These are phyloP conservation scores for Kokia cookei DNA, from an alignment of 441 rosid species.

Conservation along the genomic window DNA sequence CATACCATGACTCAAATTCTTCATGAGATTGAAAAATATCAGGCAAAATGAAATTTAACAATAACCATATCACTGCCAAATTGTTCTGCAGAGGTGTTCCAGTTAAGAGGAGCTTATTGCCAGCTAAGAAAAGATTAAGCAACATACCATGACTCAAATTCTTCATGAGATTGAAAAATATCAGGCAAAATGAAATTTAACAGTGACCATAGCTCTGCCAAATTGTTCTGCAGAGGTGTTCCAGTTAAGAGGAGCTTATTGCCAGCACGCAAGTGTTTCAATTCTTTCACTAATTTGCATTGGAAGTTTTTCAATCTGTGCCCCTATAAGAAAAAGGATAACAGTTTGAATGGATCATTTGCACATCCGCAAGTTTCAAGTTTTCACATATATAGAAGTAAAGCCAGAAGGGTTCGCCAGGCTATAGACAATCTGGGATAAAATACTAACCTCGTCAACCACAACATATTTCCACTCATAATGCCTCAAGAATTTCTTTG, in stretches of 20 bases:
- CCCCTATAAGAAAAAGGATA: slow-evolving; percentile 44
- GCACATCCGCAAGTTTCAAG: neutral
- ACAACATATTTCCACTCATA: slow-evolving; percentile 89
- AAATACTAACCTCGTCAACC: slow-evolving; percentile 78
- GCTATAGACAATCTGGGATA: neutral
- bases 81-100: slow-evolving; percentile 98
- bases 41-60: slow-evolving; percentile 89
- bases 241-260: slow-evolving; percentile 94
- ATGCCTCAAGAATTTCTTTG: slow-evolving; percentile 54
- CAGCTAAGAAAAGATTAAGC: slow-evolving; percentile 20
- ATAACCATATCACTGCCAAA: slow-evolving; percentile 91
- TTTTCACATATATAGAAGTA: neutral
- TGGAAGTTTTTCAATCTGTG: slow-evolving; percentile 88
- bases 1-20: slow-evolving; percentile 94
- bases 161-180: slow-evolving; percentile 87
- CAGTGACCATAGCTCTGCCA: slow-evolving; percentile 96
- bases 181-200: slow-evolving; percentile 92
- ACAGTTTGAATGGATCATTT: slow-evolving; percentile 6
- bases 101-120: slow-evolving; percentile 84
- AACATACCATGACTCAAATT: slow-evolving; percentile 89
- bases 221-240: slow-evolving; percentile 93
- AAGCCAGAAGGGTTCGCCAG: neutral
- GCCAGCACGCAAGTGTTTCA: slow-evolving; percentile 44
- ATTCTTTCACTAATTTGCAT: slow-evolving; percentile 74
- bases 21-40: slow-evolving; percentile 90